phyloP scores from a whole-genome alignment of 495 filamentous ascomycete species.

The Penicillium bovifimosum region DNA sequence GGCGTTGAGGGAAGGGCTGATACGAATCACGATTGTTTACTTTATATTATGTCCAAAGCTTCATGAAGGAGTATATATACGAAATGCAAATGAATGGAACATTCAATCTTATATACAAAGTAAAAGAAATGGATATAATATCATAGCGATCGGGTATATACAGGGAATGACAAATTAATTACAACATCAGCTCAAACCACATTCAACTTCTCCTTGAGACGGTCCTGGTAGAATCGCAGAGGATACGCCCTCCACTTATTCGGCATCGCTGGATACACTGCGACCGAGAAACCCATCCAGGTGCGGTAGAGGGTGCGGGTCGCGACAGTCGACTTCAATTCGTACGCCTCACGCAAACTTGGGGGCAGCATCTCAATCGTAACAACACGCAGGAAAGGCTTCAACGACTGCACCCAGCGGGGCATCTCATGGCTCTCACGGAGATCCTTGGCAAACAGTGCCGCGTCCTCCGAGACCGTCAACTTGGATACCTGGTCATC shows the following conservation, averaged over 20 bases:
- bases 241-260: slow-evolving; percentile 28
- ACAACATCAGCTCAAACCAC: slow-evolving; percentile 15
- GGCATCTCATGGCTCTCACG: slow-evolving; percentile 26
- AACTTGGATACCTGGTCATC: slow-evolving; percentile 31
- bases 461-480: slow-evolving; percentile 30
- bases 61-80: slow-evolving; percentile 13
- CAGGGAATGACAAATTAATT: background rate
- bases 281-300: slow-evolving; percentile 33
- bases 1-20: background rate
- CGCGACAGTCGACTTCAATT: slow-evolving; percentile 27
- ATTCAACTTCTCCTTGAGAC: slow-evolving; percentile 27
- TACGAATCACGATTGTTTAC: slow-evolving; percentile 1
- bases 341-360: slow-evolving; percentile 33
- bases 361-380: slow-evolving; percentile 43
- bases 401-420: slow-evolving; percentile 30
- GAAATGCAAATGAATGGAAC: slow-evolving; percentile 1
- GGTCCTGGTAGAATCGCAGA: slow-evolving; percentile 28
- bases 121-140: background rate
- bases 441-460: slow-evolving; percentile 30
- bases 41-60: background rate
- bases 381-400: slow-evolving; percentile 29
- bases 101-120: slow-evolving; percentile 8
- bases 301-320: slow-evolving; percentile 33
- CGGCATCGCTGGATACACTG: slow-evolving; percentile 39
- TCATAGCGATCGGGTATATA: slow-evolving; percentile 8